Percentiles rank a stretch among this genome's conserved stretches.
These are phyloP conservation scores for Digitaria exilis DNA, from an alignment of 202 grass and related monocot species.

Conservation along the genomic window DNA sequence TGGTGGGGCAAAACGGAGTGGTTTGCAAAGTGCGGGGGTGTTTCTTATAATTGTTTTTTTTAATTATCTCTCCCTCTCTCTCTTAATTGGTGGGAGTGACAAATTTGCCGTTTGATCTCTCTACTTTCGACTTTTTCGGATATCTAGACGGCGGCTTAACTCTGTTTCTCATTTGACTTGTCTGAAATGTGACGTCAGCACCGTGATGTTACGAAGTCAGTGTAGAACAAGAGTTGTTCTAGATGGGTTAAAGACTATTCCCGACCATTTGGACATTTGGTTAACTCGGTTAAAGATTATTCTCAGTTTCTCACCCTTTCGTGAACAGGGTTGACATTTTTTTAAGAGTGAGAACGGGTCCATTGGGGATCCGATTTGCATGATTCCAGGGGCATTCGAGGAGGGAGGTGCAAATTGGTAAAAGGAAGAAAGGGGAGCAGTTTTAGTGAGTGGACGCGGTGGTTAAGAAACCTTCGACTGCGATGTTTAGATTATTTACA, in stretches of 20 bases:
- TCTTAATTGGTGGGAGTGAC: background rate
- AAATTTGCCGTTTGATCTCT: conserved; percentile 11
- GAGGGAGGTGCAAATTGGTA: background rate
- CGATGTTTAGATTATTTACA: background rate
- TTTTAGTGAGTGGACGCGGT: background rate
- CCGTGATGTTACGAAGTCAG: background rate
- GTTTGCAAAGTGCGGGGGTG: background rate
- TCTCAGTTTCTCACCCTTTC: too few relatives aligned
- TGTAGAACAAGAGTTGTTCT: background rate
- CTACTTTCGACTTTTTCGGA: background rate
- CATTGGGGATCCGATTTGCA: background rate
- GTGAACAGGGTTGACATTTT: background rate
- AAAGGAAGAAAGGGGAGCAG: background rate
- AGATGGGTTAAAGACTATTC: too few relatives aligned
- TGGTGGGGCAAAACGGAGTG: background rate
- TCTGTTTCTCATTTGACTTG: background rate
- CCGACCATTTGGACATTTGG: too few relatives aligned
- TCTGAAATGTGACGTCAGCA: background rate
- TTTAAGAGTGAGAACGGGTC: background rate
- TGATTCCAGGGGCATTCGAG: background rate
- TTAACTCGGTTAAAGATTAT: too few relatives aligned
- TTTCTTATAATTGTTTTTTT: fast-evolving
- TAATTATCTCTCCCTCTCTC: fast-evolving
- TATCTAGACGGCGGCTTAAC: background rate
- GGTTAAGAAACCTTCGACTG: background rate